Percentiles rank a stretch among this genome's conserved stretches.
phyloP scores from a whole-genome alignment of 148 eudicot species.

The Camellia sinensis region DNA sequence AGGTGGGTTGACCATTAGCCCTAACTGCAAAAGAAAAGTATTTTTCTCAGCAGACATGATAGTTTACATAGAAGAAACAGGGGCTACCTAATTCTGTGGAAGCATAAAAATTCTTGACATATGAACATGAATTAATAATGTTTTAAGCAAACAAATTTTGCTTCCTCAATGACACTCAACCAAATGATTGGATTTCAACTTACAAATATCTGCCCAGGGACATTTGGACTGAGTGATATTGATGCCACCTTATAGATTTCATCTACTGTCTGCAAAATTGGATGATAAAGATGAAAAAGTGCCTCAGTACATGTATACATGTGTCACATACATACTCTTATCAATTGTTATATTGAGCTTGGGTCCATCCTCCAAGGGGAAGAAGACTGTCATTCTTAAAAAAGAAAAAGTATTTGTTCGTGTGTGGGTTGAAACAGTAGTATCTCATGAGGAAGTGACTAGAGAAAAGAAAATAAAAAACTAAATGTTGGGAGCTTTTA shows the following conservation, averaged over 20 bases:
- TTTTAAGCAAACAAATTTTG: background rate
- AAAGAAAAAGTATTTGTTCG: background rate
- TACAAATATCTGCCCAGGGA: slow-evolving; percentile 93
- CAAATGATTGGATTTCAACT: slow-evolving; percentile 29
- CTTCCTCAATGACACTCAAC: background rate
- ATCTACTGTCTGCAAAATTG: slow-evolving; percentile 72
- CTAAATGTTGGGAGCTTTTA: background rate
- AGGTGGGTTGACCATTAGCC: slow-evolving; percentile 94
- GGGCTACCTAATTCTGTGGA: no score
- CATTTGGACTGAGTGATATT: slow-evolving; percentile 87
- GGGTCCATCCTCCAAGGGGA: background rate
- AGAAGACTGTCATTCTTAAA: background rate
- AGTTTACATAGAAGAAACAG: background rate
- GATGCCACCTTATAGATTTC: slow-evolving; percentile 96
- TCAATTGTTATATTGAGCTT: background rate
- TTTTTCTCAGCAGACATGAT: background rate
- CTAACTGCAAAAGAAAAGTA: slow-evolving; percentile 51
- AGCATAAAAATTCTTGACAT: no score
- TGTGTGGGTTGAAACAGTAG: background rate
- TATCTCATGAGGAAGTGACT: background rate
- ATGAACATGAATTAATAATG: background rate
- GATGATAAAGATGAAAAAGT: background rate
- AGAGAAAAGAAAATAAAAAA: background rate
- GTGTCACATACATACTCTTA: no score
- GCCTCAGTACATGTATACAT: background rate